phyloP scores from a whole-genome alignment of 1,284 basidiomycete species.

The Ceratobasidium sp. region DNA sequence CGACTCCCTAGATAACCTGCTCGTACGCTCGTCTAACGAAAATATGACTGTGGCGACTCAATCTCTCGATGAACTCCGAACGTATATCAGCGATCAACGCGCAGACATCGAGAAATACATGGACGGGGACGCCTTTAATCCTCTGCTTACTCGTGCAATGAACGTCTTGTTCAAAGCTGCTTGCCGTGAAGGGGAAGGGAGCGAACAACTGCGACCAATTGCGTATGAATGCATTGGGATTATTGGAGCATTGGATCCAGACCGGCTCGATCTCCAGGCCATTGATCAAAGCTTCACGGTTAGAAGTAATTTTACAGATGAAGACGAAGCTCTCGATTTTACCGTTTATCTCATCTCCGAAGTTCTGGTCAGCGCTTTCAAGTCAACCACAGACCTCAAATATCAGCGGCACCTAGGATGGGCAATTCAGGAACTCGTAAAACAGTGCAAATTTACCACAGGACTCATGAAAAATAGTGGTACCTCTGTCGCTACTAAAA shows the following conservation, averaged over 20 bases:
- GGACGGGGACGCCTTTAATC: slow-evolving; percentile 89
- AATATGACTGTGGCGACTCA: slow-evolving; percentile 86
- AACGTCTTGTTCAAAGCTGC: slow-evolving; percentile 79
- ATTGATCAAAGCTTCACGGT: slow-evolving; percentile 80
- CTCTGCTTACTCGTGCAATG: slow-evolving; percentile 79
- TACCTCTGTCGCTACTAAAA: slow-evolving; percentile 72
- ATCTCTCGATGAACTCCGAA: slow-evolving; percentile 83
- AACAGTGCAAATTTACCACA: slow-evolving; percentile 88
- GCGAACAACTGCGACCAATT: slow-evolving; percentile 74
- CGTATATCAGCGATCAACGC: slow-evolving; percentile 71
- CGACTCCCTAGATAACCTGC: slow-evolving; percentile 75
- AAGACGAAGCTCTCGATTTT: slow-evolving; percentile 84
- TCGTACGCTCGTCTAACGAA: slow-evolving; percentile 84
- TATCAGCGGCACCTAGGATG: slow-evolving; percentile 93
- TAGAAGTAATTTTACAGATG: slow-evolving; percentile 86
- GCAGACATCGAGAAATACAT: slow-evolving; percentile 73
- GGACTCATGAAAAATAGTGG: slow-evolving; percentile 71
- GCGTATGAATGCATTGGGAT: slow-evolving; percentile 94
- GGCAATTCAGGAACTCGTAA: slow-evolving; percentile 93
- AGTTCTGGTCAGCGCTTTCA: slow-evolving; percentile 92
- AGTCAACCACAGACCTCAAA: slow-evolving; percentile 92
- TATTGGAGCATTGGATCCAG: slow-evolving; percentile 96
- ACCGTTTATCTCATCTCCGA: slow-evolving; percentile 89
- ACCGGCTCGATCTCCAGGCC: slow-evolving; percentile 82
- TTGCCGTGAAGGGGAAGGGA: slow-evolving; percentile 82